Evolutionary conservation across 139 green algal genomes (phyloP), one percentile per base, ranked within the genome.

Genomic region (Pseudopediastrum boryanum): DNA sequence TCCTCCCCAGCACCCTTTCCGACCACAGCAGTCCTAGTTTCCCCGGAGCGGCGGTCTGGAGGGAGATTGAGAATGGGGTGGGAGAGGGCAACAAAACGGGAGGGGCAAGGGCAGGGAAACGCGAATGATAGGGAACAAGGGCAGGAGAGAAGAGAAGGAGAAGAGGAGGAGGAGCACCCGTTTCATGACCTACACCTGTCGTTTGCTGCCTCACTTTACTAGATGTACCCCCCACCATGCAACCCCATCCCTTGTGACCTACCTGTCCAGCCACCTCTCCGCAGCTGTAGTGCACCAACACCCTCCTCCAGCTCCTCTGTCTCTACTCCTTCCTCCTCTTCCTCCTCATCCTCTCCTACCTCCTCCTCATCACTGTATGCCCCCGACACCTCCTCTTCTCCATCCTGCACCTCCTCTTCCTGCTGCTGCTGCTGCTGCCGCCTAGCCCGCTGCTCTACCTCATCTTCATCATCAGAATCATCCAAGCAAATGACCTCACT

Each of bases 361-460:
- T 66, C 16, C 48, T 77, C 36, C 5, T 56, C 42, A 2, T 63
- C 43, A 42, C n/a, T 42, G n/a, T 36, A 29, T 12, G 35, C 69
- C 36, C n/a, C 35, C 29, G 29, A 31, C 19, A 21, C 72, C 35
- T 65, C 42, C 13, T 79, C 72, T 38, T 62, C 58, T 9, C 62
- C 59, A 29, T 61, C 59, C 25, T 68, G 16, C 54, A 58, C 56
- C 35, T 25, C 36, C 41, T 68, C 31, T 42, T 71, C 7, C 7
- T 71, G 41, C 8, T 54, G 36, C 16, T 78, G 27, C 41, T 71
- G 48, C 69, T 76, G 46, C 68, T 77, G 65, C 65, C 36, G 71
- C n/a, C n/a, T n/a, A n/a, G n/a, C n/a, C 71, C 62, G 71, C 67
- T 43, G 67, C 43, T 41, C 43, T 50, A 43, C 43, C 51, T 50